Conservation (phyloP, 176 grass and related monocot genomes). For the Carex cristatella region DNA sequence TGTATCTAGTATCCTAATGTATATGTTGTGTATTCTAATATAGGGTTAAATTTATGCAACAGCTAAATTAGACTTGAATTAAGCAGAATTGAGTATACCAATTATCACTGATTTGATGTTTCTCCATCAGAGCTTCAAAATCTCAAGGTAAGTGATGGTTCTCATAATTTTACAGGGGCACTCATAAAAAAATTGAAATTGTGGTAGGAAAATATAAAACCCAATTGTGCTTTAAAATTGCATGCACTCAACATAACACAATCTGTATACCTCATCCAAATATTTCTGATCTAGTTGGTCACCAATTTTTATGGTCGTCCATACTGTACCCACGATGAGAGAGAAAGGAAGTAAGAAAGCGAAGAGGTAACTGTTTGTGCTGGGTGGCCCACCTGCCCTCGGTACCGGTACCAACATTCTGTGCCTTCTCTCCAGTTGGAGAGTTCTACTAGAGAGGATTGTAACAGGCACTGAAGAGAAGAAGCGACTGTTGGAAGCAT, state of each 20-base stretch:
- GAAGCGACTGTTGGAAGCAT: not conserved
- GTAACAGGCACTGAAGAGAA: not conserved
- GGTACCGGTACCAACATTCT: slow-evolving; percentile 19
- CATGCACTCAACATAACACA: slow-evolving; percentile 3
- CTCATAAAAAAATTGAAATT: not conserved
- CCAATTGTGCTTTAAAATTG: not conserved
- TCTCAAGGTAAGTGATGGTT: not conserved
- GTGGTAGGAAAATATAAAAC: not conserved
- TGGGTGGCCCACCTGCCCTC: slow-evolving; percentile 58
- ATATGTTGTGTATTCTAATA: not conserved
- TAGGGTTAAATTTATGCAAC: not conserved
- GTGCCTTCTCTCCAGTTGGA: slow-evolving; percentile 6
- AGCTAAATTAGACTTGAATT: not conserved
- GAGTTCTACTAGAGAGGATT: not conserved
- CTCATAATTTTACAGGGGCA: not conserved
- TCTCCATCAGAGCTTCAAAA: not conserved
- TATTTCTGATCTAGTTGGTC: slow-evolving; percentile 78
- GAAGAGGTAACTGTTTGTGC: slow-evolving; percentile 59
- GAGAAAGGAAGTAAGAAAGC: slow-evolving; percentile 81
- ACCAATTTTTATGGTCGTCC: slow-evolving; percentile 47
- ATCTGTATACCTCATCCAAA: slow-evolving; percentile 51
- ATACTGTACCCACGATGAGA: slow-evolving; percentile 65
- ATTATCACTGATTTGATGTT: not conserved
- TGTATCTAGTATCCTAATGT: not conserved
- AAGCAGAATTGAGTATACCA: not conserved